A percentile compares a stretch with the other conserved stretches of the same genome.
Conservation (phyloP, 164 flowering plant genomes). For the Tetracentron sinense region DNA sequence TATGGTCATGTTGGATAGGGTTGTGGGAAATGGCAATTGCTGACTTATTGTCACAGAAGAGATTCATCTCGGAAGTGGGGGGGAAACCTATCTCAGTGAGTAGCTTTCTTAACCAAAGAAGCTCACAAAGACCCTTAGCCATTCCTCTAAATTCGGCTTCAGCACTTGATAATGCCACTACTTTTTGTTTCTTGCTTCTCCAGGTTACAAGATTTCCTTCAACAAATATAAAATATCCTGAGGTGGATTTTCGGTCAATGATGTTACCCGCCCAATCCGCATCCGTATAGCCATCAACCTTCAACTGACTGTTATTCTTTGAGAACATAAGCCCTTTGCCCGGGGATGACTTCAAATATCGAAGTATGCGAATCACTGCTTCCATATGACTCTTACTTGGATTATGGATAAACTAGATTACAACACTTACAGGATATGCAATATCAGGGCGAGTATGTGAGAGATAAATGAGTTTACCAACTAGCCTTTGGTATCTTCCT, state of each 20-base stretch:
- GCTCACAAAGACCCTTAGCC: background rate
- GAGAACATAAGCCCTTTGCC: background rate
- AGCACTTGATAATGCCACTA: background rate
- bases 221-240: background rate
- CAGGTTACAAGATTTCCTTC: background rate
- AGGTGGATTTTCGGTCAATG: background rate
- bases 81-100: background rate
- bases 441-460: background rate
- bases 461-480: background rate
- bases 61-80: background rate
- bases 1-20: background rate
- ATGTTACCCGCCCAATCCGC: background rate
- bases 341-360: background rate
- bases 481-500: background rate
- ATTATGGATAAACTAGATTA: background rate
- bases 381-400: background rate
- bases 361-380: background rate
- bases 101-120: background rate
- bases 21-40: background rate
- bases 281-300: background rate
- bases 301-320: background rate
- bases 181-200: background rate
- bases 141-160: background rate
- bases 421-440: background rate
- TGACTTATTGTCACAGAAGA: background rate